A percentile compares a stretch with the other conserved stretches of the same genome.
These are phyloP conservation scores for Peronospora farinosa DNA, from an alignment of 352 stramenopile genomes.

Conservation along the genomic window DNA sequence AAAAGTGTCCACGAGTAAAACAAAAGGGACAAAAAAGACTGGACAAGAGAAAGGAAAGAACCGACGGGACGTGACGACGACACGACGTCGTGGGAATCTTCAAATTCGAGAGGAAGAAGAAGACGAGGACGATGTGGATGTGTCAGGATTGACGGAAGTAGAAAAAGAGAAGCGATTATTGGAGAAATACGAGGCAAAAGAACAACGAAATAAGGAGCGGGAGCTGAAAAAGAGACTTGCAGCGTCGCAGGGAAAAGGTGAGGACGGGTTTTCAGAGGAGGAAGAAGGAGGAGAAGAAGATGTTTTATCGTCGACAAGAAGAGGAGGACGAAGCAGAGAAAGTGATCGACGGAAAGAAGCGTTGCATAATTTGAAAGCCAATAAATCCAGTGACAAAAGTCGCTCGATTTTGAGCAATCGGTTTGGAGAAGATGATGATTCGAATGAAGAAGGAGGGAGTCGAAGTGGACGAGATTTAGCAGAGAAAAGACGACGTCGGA, in stretches of 20 bases:
- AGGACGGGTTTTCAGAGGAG: constrained; percentile 32
- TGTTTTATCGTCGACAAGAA: constrained; percentile 40
- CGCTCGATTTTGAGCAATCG: constrained; percentile 76
- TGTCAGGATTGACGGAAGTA: constrained; percentile 73
- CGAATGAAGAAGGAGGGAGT: constrained; percentile 36
- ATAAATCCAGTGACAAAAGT: constrained; percentile 68
- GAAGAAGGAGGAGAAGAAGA: constrained; percentile 36
- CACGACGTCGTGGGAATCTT: constrained; percentile 32
- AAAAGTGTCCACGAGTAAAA: constrained; percentile 31
- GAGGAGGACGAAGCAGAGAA: constrained; percentile 52
- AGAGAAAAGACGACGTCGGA: constrained; percentile 67
- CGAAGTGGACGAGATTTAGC: constrained; percentile 50
- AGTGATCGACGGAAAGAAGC: constrained; percentile 75
- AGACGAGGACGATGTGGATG: constrained; percentile 38
- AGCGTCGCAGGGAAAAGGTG: constrained; percentile 41
- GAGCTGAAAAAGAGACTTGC: constrained; percentile 77
- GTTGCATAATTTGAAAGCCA: constrained; percentile 69
- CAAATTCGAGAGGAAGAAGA: constrained; percentile 34
- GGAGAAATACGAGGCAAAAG: constrained; percentile 82
- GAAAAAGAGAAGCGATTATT: constrained; percentile 83
- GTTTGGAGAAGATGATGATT: constrained; percentile 55
- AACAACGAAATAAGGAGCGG: constrained; percentile 77
- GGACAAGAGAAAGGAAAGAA: constrained; percentile 15
- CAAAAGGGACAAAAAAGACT: constrained; percentile 30
- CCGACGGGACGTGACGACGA: constrained; percentile 27